These are phyloP conservation scores for Yarrowia sp. DNA, from an alignment of 805 yeast species.

Conservation along the genomic window DNA sequence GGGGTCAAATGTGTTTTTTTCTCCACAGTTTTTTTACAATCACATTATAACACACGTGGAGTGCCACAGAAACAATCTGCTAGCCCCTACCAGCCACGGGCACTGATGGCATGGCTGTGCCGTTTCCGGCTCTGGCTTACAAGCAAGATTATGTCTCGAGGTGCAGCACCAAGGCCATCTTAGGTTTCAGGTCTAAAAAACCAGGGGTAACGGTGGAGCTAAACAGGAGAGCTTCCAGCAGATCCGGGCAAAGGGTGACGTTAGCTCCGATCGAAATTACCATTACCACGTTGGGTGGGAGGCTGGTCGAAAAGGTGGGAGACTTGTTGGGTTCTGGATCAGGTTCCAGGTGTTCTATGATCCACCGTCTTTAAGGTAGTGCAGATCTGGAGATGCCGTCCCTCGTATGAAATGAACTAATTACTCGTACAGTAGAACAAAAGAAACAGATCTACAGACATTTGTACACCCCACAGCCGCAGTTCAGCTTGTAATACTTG, in stretches of 20 bases:
- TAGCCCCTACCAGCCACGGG: neutral
- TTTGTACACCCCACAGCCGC: too few relatives aligned
- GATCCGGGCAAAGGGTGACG: conserved; percentile 20
- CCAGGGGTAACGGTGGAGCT: conserved; percentile 32
- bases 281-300: neutral
- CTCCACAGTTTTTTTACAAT: too few relatives aligned
- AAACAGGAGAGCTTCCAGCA: neutral
- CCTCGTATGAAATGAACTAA: too few relatives aligned
- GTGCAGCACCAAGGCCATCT: neutral
- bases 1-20: too few relatives aligned
- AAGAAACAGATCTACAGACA: neutral
- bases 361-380: too few relatives aligned
- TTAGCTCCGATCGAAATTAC: neutral
- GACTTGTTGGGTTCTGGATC: too few relatives aligned
- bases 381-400: too few relatives aligned
- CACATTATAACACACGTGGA: neutral
- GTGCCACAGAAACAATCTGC: neutral
- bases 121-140: neutral
- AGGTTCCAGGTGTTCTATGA: too few relatives aligned
- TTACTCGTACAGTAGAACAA: too few relatives aligned
- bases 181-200: conserved; percentile 3
- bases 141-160: conserved; percentile 25
- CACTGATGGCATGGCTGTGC: neutral
- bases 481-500: too few relatives aligned
- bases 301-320: too few relatives aligned